These are phyloP conservation scores for Aspergillus proliferans DNA, from an alignment of 2,329 filamentous ascomycete species.

Conservation along the genomic window DNA sequence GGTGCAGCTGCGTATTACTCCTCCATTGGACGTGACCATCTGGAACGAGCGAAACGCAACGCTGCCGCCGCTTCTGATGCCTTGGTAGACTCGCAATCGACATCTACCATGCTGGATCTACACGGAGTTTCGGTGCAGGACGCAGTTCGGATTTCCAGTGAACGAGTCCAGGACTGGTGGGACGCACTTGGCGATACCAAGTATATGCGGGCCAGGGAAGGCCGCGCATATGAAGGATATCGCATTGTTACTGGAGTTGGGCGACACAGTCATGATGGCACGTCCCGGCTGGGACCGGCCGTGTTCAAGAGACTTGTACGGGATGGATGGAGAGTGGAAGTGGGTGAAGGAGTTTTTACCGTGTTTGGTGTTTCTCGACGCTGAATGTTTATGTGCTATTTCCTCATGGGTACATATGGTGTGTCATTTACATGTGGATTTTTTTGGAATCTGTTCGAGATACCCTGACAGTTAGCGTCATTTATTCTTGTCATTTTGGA, in stretches of 20 bases:
- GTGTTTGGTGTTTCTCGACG: conserved; percentile 54
- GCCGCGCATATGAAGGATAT: conserved; percentile 51
- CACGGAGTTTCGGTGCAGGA: conserved; percentile 78
- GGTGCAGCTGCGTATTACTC: conserved; percentile 72
- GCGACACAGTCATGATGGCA: conserved; percentile 69
- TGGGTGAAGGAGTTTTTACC: conserved; percentile 63
- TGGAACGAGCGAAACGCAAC: conserved; percentile 52
- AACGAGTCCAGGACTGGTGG: conserved; percentile 71
- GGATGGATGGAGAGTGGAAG: conserved; percentile 78
- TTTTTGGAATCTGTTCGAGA: conserved; percentile 7
- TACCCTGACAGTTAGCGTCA: conserved; percentile 8
- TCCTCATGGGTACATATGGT: not conserved
- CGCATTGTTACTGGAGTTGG: conserved; percentile 77
- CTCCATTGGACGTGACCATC: conserved; percentile 61
- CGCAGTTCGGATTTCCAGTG: conserved; percentile 69
- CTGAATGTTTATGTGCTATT: conserved; percentile 9
- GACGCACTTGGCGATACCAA: conserved; percentile 59
- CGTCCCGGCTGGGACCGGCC: conserved; percentile 67
- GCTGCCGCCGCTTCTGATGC: conserved; percentile 62
- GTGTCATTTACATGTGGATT: conserved; percentile 1
- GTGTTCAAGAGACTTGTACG: conserved; percentile 69
- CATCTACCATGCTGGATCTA: conserved; percentile 59
- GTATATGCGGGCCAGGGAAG: conserved; percentile 40
- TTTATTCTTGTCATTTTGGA: not conserved
- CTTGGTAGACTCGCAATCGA: conserved; percentile 63